Evolutionary conservation across 441 rosid genomes (phyloP).

Genomic region (Syzygium malaccense): DNA sequence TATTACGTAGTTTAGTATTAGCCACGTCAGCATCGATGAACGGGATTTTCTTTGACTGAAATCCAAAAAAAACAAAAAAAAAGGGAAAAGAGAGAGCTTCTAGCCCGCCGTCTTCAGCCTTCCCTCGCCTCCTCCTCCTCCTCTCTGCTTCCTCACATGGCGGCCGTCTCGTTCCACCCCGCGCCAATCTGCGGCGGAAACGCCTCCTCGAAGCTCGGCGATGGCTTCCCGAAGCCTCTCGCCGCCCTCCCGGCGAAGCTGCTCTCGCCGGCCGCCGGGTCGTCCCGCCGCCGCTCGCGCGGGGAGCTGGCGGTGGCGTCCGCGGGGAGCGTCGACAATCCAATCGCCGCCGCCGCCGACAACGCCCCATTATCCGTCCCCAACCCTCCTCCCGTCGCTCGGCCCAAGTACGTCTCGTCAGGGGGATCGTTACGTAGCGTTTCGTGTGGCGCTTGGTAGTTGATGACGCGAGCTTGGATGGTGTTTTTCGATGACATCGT

Average conservation of each 20-base stretch:
- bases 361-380: conserved; percentile 10
- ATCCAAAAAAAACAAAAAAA: neutral
- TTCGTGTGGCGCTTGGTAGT: neutral
- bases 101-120: neutral
- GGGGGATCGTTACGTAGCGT: neutral
- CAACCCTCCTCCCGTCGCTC: conserved; percentile 14
- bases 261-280: neutral
- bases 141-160: neutral
- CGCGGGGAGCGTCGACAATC: conserved; percentile 20
- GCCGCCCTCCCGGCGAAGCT: neutral
- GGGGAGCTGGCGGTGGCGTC: conserved; percentile 11
- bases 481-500: neutral
- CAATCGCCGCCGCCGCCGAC: conserved; percentile 6
- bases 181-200: neutral
- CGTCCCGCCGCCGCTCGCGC: neutral
- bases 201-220: neutral
- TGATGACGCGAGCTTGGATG: neutral
- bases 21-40: neutral
- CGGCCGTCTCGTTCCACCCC: neutral
- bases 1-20: accelerated
- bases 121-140: neutral
- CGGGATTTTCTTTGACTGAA: neutral
- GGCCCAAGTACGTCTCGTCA: conserved; percentile 18
- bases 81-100: neutral
- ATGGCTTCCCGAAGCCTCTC: neutral